These are phyloP conservation scores for Cupressus sempervirens DNA, from an alignment of 75 land plant species.

Conservation along the genomic window DNA sequence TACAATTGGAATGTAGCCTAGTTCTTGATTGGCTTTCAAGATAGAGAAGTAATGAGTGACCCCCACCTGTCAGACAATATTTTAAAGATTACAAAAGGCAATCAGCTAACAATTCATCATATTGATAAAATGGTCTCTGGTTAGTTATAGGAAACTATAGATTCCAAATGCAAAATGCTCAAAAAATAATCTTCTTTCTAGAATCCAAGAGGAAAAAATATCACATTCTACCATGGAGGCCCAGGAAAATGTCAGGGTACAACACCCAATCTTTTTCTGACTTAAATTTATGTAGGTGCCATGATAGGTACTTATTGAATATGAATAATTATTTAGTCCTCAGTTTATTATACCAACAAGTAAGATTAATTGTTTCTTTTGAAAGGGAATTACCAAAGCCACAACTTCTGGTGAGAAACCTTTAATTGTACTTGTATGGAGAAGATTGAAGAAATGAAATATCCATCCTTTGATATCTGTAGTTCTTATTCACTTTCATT, in stretches of 20 bases:
- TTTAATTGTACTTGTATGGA: not conserved
- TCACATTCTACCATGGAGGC: too few relatives aligned
- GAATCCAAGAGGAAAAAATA: not conserved
- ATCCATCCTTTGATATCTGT: too few relatives aligned
- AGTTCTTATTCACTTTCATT: too few relatives aligned
- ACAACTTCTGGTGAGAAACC: not conserved
- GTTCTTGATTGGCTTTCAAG: constrained; percentile 76
- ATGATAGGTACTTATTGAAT: not conserved
- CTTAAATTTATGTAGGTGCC: not conserved
- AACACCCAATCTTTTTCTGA: not conserved
- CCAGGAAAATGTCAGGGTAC: not conserved
- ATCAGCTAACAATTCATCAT: not conserved
- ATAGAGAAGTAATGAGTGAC: constrained; percentile 87
- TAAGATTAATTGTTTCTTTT: not conserved
- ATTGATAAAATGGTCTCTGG: not conserved
- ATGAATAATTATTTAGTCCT: not conserved
- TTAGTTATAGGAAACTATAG: not conserved
- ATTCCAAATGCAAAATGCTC: not conserved
- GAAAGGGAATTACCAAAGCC: not conserved
- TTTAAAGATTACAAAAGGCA: not conserved
- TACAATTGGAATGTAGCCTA: constrained; percentile 80
- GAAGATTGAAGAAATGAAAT: not conserved
- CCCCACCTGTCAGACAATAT: constrained; percentile 59
- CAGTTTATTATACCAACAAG: not conserved
- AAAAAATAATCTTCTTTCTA: not conserved